Base-by-base conservation (phyloP, 495 filamentous ascomycete genomes). In the Elaphomyces granulatus region DNA sequence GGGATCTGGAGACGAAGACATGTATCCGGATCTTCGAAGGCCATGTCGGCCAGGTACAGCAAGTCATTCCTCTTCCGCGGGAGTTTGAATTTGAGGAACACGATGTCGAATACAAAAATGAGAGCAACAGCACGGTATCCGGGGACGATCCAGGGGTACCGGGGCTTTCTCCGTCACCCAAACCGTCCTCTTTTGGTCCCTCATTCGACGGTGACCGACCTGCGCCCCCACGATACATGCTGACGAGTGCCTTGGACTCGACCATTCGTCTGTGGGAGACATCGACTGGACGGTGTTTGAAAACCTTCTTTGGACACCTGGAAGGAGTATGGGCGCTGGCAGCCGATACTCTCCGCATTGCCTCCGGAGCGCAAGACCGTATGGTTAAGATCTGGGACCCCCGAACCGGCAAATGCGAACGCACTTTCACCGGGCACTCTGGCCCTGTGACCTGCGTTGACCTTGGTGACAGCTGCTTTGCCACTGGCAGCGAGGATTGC, bases 381-480 rank as follows among this genome's bases (percentile, higher is more conserved):
- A 95, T 87, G 77, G 81, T 94, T 56, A 95, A 95, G 56, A 80
- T 92, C 28, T 98, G 92, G 92, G 88, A 96, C 61, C 78, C 88
- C 19, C 66, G 85, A 48, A 84, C 81, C 9, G 88, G 92, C 3
- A 84, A 79, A 45, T 94, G 87, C 55, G 84, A 94, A 56, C 67
- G 85, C 30, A 96, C 88, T 1, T 88, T 90, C 48, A 80, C 82
- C 14, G 87, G 87, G 1, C 92, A 96, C 51, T 68, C 76, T 6
- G 87, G 81, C 0, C 85, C 92, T 0, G 85, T 94, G n/a, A 90
- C 83, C 21, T 93, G 87, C 56, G 77, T 95, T 34, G 87, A 84
- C 2, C 66, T 99, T 6, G 87, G 83, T 45, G 90, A 96, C 54
- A 78, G 74, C 47, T 72, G 80, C 30, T 78, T 96, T 67, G 80